Percentiles rank a stretch among this genome's conserved stretches.
Conservation (phyloP, 495 filamentous ascomycete genomes). For the Penicillium coffeae region DNA sequence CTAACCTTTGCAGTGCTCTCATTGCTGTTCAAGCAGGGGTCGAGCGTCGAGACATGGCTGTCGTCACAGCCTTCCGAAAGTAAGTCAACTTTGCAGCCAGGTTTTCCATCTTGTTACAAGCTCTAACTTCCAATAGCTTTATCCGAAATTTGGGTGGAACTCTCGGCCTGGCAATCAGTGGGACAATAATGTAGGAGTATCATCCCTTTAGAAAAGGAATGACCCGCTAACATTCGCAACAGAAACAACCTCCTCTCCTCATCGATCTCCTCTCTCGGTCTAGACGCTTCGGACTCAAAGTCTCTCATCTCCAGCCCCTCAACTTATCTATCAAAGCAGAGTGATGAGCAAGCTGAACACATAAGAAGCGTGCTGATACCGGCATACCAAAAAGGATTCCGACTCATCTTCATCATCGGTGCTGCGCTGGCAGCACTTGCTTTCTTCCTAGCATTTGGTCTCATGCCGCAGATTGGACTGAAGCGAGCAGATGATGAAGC, state of each 20-base stretch:
- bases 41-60: conserved; percentile 50
- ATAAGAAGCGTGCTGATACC: conserved; percentile 38
- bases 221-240: conserved; percentile 4
- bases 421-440: conserved; percentile 44
- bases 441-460: conserved; percentile 37
- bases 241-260: conserved; percentile 45
- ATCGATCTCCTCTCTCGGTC: conserved; percentile 30
- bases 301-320: conserved; percentile 31
- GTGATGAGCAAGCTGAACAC: conserved; percentile 28
- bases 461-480: conserved; percentile 48
- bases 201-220: no score
- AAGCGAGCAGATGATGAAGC: conserved; percentile 42
- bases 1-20: conserved; percentile 23
- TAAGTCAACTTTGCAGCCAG: conserved; percentile 15
- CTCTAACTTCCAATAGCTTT: conserved; percentile 36
- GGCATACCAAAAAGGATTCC: conserved; percentile 47
- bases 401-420: conserved; percentile 48
- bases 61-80: conserved; percentile 53
- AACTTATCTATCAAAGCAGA: conserved; percentile 27
- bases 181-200: conserved; percentile 44
- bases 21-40: conserved; percentile 53
- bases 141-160: conserved; percentile 51
- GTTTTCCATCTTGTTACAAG: not conserved
- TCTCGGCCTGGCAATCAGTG: conserved; percentile 49
- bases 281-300: conserved; percentile 20